Percentiles rank a stretch among this genome's conserved stretches.
Conservation (phyloP, 2,329 filamentous ascomycete genomes). For the Rutstroemia sp. region DNA sequence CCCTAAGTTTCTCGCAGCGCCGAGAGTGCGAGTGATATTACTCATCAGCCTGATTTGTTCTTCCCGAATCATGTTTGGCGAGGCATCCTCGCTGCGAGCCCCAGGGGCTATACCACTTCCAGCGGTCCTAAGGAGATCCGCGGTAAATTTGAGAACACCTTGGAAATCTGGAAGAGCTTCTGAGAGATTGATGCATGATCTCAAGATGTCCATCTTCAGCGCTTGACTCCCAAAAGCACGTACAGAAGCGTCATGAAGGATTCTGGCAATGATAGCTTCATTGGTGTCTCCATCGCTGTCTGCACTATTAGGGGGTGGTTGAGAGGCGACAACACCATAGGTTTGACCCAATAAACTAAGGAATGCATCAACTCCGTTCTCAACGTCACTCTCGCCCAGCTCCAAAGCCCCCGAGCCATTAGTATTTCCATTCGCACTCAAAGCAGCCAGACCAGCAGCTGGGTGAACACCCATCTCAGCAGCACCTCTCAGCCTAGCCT, state of each 20-base stretch:
- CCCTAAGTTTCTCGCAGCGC: conserved; percentile 68
- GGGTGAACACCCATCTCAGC: conserved; percentile 96
- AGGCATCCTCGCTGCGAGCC: conserved; percentile 58
- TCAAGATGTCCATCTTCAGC: conserved; percentile 79
- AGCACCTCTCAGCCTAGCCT: conserved; percentile 85
- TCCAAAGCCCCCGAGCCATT: conserved; percentile 50
- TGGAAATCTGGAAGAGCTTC: conserved; percentile 89
- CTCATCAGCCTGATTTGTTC: conserved; percentile 80
- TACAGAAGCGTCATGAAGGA: conserved; percentile 49
- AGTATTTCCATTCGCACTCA: conserved; percentile 44
- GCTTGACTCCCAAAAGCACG: conserved; percentile 69
- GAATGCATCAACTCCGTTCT: conserved; percentile 57
- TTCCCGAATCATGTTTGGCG: conserved; percentile 65
- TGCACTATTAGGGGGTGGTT: conserved; percentile 2
- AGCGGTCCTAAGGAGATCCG: conserved; percentile 73
- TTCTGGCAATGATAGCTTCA: conserved; percentile 46
- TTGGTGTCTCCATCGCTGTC: conserved; percentile 39
- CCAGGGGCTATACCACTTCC: conserved; percentile 73
- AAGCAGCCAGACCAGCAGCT: conserved; percentile 72
- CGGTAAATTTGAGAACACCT: conserved; percentile 82
- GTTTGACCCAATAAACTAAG: conserved; percentile 53
- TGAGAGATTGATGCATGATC: conserved; percentile 86
- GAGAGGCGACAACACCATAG: conserved; percentile 50
- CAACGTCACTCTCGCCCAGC: conserved; percentile 56
- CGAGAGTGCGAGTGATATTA: conserved; percentile 78